Evolutionary conservation across 2,329 filamentous ascomycete species (phyloP).

Genomic region (Trichophyton mentagrophytes): DNA sequence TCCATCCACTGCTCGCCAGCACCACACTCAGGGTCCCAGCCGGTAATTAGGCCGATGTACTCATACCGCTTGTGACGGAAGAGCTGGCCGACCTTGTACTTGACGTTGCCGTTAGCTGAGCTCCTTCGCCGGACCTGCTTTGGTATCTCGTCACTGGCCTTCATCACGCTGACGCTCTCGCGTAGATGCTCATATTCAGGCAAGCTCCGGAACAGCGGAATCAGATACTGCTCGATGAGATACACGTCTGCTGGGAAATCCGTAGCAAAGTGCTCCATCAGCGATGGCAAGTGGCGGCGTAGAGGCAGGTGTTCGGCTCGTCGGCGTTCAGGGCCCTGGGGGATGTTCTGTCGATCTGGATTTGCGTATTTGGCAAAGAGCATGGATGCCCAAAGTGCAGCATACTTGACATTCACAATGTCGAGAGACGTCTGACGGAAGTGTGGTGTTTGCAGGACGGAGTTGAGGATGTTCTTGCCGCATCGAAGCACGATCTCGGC

Average conservation of each 20-base stretch:
- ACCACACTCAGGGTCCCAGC: slow-evolving; percentile 60
- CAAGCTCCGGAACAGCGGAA: slow-evolving; percentile 45
- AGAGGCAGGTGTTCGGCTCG: slow-evolving; percentile 37
- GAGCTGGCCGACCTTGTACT: slow-evolving; percentile 64
- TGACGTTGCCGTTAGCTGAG: slow-evolving; percentile 36
- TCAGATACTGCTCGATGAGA: slow-evolving; percentile 55
- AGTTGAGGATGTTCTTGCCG: slow-evolving; percentile 67
- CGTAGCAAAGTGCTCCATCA: slow-evolving; percentile 52
- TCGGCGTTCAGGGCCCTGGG: slow-evolving; percentile 15
- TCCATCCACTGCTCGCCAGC: slow-evolving; percentile 51
- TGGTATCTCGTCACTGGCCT: slow-evolving; percentile 43
- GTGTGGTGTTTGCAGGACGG: slow-evolving; percentile 43
- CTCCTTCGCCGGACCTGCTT: slow-evolving; percentile 34
- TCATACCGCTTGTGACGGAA: slow-evolving; percentile 71
- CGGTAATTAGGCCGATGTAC: slow-evolving; percentile 70
- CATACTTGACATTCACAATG: slow-evolving; percentile 53
- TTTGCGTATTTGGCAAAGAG: slow-evolving; percentile 35
- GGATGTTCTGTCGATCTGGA: slow-evolving; percentile 1
- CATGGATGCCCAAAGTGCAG: slow-evolving; percentile 58
- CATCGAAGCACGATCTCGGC: slow-evolving; percentile 61
- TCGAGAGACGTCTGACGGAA: slow-evolving; percentile 35
- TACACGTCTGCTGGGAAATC: slow-evolving; percentile 59
- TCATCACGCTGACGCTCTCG: slow-evolving; percentile 44
- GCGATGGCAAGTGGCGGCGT: slow-evolving; percentile 50
- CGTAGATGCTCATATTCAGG: slow-evolving; percentile 43